Percentiles rank a stretch among this genome's conserved stretches.
phyloP scores from a whole-genome alignment of 345 rosid species.

The Eucalyptus rudis region DNA sequence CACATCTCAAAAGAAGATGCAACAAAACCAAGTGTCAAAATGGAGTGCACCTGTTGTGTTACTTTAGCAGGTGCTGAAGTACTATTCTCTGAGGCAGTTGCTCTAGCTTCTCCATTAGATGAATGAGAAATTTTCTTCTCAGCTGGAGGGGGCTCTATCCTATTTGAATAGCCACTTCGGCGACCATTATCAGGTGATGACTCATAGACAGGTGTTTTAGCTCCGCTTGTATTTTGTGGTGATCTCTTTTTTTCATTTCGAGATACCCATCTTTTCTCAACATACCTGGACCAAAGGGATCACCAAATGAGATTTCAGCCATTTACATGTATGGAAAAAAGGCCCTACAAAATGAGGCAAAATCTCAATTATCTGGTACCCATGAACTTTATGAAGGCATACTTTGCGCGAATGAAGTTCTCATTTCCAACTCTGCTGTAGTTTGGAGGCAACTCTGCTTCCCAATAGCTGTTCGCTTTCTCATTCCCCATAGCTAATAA shows the following conservation, averaged over 20 bases:
- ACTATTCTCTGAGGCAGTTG: slow-evolving; percentile 2
- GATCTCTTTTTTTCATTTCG: slow-evolving; percentile 16
- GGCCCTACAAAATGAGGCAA: not conserved
- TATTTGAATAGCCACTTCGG: not conserved
- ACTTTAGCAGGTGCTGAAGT: not conserved
- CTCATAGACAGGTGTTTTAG: slow-evolving; percentile 5
- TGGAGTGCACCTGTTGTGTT: slow-evolving; percentile 13
- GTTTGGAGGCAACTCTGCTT: slow-evolving; percentile 78
- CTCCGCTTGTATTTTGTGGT: slow-evolving; percentile 11
- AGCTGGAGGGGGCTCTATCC: not conserved
- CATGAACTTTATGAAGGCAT: slow-evolving; percentile 7
- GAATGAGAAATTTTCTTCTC: slow-evolving; percentile 12
- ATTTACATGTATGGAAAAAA: not conserved
- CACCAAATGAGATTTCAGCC: not conserved
- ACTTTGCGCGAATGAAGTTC: slow-evolving; percentile 82
- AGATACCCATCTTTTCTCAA: slow-evolving; percentile 69
- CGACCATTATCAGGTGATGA: not conserved
- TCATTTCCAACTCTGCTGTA: slow-evolving; percentile 67
- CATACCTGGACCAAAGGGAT: slow-evolving; percentile 32
- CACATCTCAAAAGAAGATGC: not conserved
- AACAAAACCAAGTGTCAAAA: not conserved
- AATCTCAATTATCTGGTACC: not conserved
- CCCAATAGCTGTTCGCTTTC: slow-evolving; percentile 81
- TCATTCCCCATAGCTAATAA: slow-evolving; percentile 69
- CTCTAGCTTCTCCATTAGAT: not conserved